phyloP scores from a whole-genome alignment of 352 stramenopile species.

The Globisporangium perplexum region DNA sequence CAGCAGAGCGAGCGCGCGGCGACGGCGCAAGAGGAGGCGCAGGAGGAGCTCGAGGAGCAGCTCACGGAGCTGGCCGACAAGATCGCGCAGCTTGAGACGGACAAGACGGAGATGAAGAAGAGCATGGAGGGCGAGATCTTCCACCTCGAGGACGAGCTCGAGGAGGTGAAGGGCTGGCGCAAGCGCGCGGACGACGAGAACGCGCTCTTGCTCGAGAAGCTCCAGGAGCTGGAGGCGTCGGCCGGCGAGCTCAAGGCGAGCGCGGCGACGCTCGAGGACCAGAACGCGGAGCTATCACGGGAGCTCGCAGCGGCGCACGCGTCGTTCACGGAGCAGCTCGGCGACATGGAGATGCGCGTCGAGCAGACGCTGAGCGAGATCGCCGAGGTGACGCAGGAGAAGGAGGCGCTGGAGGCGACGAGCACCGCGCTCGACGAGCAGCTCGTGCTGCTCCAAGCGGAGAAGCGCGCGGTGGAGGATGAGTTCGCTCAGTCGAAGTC shows the following conservation, averaged over 20 bases:
- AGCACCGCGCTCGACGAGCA: conserved; percentile 10
- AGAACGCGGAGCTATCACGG: conserved; percentile 29
- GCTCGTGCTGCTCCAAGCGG: conserved; percentile 8
- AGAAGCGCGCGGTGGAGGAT: conserved; percentile 10
- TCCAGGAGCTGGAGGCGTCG: conserved; percentile 27
- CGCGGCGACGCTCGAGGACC: conserved; percentile 14
- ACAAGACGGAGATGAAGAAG: conserved; percentile 27
- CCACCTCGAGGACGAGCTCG: conserved; percentile 38
- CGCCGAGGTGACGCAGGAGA: conserved; percentile 17
- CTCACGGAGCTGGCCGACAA: conserved; percentile 50
- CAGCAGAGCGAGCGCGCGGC: conserved; percentile 36
- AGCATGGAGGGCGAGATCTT: conserved; percentile 11
- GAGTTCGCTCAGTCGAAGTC: conserved; percentile 4
- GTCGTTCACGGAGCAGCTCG: conserved; percentile 19
- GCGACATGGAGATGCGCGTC: conserved; percentile 23
- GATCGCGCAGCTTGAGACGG: conserved; percentile 48
- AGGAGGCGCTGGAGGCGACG: conserved; percentile 16
- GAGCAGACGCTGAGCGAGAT: conserved; percentile 34
- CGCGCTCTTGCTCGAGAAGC: conserved; percentile 24
- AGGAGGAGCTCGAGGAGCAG: conserved; percentile 51
- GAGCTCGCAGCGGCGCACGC: conserved; percentile 19
- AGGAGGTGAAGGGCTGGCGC: conserved; percentile 35
- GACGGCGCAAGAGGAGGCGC: conserved; percentile 36
- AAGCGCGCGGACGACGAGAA: conserved; percentile 47
- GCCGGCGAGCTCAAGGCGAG: conserved; percentile 27